A percentile compares a stretch with the other conserved stretches of the same genome.
Evolutionary conservation across 441 rosid species (phyloP).

Genomic region (Erysimum cheiri): DNA sequence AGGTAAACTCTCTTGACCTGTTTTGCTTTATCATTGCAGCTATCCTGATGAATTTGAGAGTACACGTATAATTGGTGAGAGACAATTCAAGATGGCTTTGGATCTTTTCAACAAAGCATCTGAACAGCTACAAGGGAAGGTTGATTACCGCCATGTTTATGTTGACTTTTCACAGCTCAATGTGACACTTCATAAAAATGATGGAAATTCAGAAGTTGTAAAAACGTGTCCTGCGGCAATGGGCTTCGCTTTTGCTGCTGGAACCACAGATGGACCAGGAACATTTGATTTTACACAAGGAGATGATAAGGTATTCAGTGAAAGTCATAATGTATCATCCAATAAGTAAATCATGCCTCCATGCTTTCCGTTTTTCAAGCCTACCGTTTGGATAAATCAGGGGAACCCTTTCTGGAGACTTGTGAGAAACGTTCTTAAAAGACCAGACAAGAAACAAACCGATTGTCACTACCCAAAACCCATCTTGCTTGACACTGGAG

Average conservation of each 20-base stretch:
- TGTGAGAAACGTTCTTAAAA: constrained; percentile 75
- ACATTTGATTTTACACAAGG: constrained; percentile 99
- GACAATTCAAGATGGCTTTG: constrained; percentile 78
- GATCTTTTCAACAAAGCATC: constrained; percentile 86
- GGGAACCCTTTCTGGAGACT: constrained; percentile 93
- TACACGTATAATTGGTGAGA: constrained; percentile 86
- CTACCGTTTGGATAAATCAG: constrained; percentile 48
- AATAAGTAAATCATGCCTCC: constrained; percentile 22
- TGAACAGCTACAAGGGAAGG: constrained; percentile 70
- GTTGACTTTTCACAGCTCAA: constrained; percentile 84
- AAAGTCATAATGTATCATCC: constrained; percentile 16
- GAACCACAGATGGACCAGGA: constrained; percentile 99
- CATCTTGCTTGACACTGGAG: constrained; percentile 95
- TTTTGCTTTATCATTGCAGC: constrained; percentile 52
- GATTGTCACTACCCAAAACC: constrained; percentile 93
- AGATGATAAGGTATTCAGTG: constrained; percentile 71
- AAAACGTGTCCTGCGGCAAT: constrained; percentile 96
- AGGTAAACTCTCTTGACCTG: constrained; percentile 32
- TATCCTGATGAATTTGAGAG: constrained; percentile 96
- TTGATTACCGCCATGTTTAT: constrained; percentile 78
- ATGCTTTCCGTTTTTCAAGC: constrained; percentile 25
- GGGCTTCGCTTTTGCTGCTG: constrained; percentile 98
- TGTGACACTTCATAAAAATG: constrained; percentile 61
- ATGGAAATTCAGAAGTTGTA: constrained; percentile 68
- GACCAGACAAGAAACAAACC: constrained; percentile 69